Evolutionary conservation across 2,329 filamentous ascomycete genomes (phyloP).

Genomic region (Fusarium verrucosum): DNA sequence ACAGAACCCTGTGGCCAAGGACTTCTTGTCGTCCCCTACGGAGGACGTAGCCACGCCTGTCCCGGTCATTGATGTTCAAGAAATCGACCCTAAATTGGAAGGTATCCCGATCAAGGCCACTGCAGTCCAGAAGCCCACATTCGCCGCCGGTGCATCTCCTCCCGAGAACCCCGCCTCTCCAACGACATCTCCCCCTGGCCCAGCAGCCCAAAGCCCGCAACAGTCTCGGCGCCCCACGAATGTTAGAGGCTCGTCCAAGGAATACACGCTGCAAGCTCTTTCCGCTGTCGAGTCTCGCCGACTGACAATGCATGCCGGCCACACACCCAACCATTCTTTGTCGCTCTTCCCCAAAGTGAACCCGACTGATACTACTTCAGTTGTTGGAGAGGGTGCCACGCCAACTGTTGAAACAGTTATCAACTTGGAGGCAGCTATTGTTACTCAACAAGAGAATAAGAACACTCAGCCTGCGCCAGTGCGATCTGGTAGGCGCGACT

Average conservation of each 20-base stretch:
- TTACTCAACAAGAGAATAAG: conserved; percentile 1
- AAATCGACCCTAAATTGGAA: conserved; percentile 67
- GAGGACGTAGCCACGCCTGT: conserved; percentile 48
- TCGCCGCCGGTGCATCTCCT: conserved; percentile 51
- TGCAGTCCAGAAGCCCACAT: conserved; percentile 63
- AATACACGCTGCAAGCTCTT: conserved; percentile 57
- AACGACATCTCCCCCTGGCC: conserved; percentile 41
- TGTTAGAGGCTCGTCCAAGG: conserved; percentile 48
- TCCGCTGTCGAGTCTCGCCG: conserved; percentile 60
- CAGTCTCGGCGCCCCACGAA: conserved; percentile 13
- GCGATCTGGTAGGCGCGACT: conserved; percentile 21
- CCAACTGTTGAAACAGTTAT: conserved; percentile 40
- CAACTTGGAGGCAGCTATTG: conserved; percentile 11
- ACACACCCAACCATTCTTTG: conserved; percentile 69
- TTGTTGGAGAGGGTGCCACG: conserved; percentile 43
- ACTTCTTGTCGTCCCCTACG: conserved; percentile 50
- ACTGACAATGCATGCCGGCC: conserved; percentile 69
- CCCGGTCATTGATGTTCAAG: conserved; percentile 65
- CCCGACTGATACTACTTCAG: conserved; percentile 50
- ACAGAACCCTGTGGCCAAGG: conserved; percentile 47
- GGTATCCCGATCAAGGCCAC: conserved; percentile 66
- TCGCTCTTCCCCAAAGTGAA: conserved; percentile 59
- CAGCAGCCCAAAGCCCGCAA: conserved; percentile 31
- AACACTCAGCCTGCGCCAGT: conserved; percentile 1
- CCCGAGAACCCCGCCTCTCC: conserved; percentile 46